These are phyloP conservation scores for Colletotrichum endophyticum DNA, from an alignment of 2,329 filamentous ascomycete species.

Conservation along the genomic window DNA sequence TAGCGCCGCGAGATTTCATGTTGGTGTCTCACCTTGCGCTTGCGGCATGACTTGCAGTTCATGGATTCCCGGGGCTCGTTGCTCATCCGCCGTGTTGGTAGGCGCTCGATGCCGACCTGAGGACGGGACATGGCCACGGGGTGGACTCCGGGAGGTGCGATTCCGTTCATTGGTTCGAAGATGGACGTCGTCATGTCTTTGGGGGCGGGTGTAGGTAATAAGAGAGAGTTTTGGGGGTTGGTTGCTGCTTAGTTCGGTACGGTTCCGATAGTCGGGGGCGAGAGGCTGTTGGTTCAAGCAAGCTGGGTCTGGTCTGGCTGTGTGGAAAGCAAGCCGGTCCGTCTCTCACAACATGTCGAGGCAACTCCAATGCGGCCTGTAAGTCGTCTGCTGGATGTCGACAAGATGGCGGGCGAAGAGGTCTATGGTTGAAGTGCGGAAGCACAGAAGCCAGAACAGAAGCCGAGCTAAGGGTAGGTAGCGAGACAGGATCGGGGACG, in stretches of 20 bases:
- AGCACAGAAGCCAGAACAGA: slow-evolving; percentile 12
- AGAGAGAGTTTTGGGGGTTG: background rate
- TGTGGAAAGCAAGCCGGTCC: background rate
- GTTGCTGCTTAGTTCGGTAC: background rate
- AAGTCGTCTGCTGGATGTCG: background rate
- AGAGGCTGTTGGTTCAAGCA: background rate
- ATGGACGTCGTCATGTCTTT: slow-evolving; percentile 42
- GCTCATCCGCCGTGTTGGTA: slow-evolving; percentile 72
- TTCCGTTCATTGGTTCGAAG: slow-evolving; percentile 46
- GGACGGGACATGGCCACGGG: slow-evolving; percentile 70
- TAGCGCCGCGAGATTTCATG: background rate
- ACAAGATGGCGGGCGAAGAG: background rate
- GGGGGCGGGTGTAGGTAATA: background rate
- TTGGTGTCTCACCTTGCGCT: slow-evolving; percentile 75
- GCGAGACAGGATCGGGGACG: slow-evolving; percentile 12
- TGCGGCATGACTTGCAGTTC: slow-evolving; percentile 95
- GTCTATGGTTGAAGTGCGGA: slow-evolving; percentile 2
- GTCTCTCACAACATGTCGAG: slow-evolving; percentile 9
- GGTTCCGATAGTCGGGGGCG: background rate
- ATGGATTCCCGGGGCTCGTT: slow-evolving; percentile 86
- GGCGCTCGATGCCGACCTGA: slow-evolving; percentile 80
- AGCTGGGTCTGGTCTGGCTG: background rate
- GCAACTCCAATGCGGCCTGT: background rate
- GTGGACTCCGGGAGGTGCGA: slow-evolving; percentile 48
- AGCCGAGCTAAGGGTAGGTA: background rate